phyloP scores from a whole-genome alignment of 305 asterid species.

The Fraxinus nigra region DNA sequence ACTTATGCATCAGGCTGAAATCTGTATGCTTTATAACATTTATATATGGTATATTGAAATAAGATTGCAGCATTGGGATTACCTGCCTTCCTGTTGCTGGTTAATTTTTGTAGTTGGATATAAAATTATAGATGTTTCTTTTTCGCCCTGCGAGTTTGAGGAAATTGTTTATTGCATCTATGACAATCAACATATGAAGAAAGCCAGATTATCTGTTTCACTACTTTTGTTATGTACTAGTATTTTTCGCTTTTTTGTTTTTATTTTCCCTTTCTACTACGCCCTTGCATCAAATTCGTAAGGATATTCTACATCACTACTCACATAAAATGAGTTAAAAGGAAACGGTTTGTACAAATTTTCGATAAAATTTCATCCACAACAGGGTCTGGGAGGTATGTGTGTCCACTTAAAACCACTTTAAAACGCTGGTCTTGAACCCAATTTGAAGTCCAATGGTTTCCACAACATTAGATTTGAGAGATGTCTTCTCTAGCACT shows the following conservation, averaged over 20 bases:
- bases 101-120: background rate
- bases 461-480: background rate
- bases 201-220: background rate
- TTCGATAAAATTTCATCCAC: background rate
- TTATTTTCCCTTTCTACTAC: background rate
- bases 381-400: background rate
- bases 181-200: background rate
- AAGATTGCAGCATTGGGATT: background rate
- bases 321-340: background rate
- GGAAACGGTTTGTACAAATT: background rate
- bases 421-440: background rate
- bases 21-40: background rate
- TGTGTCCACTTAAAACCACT: background rate
- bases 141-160: background rate
- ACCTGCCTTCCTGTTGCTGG: background rate
- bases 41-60: background rate
- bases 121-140: background rate
- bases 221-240: background rate
- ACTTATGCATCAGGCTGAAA: background rate
- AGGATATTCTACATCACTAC: background rate
- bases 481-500: background rate
- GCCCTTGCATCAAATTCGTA: background rate
- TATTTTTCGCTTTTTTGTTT: background rate
- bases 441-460: background rate
- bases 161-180: background rate